These are phyloP conservation scores for Ophiostoma himal-ulmi DNA, from an alignment of 2,329 filamentous ascomycete genomes.

Conservation along the genomic window DNA sequence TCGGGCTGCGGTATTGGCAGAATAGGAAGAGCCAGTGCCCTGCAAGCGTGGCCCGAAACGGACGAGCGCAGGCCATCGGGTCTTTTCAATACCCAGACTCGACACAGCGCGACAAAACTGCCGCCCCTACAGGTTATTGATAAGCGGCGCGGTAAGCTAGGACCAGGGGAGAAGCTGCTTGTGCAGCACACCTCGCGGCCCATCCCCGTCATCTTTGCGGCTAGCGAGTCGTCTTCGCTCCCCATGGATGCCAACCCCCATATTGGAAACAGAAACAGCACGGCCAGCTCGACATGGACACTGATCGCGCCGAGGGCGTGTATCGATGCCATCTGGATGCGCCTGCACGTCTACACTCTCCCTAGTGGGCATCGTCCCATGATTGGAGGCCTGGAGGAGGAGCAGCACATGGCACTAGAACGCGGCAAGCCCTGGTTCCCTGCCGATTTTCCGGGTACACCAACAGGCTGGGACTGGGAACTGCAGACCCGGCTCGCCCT, in stretches of 20 bases:
- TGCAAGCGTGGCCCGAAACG: constrained; percentile 26
- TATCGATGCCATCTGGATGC: constrained; percentile 78
- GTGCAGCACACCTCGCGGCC: constrained; percentile 54
- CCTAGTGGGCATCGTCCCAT: constrained; percentile 61
- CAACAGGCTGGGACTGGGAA: constrained; percentile 75
- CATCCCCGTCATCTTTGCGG: constrained; percentile 70
- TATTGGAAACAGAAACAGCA: constrained; percentile 35
- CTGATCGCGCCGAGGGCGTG: constrained; percentile 87
- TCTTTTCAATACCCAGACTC: constrained; percentile 63
- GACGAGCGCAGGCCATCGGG: constrained; percentile 38
- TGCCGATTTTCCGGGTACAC: constrained; percentile 72
- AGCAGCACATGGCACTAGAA: constrained; percentile 76
- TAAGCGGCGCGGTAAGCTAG: constrained; percentile 57
- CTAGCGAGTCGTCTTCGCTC: constrained; percentile 6
- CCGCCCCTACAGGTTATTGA: constrained; percentile 78
- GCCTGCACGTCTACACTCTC: constrained; percentile 73
- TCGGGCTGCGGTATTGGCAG: constrained; percentile 35
- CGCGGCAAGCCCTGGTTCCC: constrained; percentile 76
- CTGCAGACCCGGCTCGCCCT: constrained; percentile 55
- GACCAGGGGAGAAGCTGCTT: constrained; percentile 54
- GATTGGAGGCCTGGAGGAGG: constrained; percentile 76
- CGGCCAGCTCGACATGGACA: constrained; percentile 54
- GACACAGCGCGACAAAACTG: constrained; percentile 59
- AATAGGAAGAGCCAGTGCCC: constrained; percentile 58
- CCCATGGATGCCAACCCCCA: constrained; percentile 34